Conservation (phyloP, 306 rosid genomes). For the Begonia fuchsioides region DNA sequence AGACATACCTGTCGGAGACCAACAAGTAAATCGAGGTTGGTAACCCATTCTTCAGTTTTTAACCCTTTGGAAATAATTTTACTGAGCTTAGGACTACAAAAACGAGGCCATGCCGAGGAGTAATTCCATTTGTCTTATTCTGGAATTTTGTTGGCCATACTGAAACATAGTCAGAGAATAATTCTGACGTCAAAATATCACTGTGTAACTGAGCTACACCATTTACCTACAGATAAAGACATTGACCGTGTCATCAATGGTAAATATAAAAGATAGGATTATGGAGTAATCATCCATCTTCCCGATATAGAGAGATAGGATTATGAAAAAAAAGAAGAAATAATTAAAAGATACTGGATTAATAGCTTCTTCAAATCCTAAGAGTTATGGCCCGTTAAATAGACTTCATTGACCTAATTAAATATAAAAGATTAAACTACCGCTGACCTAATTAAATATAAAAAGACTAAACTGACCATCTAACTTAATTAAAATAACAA, state of each 20-base stretch:
- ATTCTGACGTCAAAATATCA: constrained; percentile 75
- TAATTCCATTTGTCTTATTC: constrained; percentile 93
- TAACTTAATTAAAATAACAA: too few species aligned
- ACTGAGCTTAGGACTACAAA: constrained; percentile 94
- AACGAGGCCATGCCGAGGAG: constrained; percentile 92
- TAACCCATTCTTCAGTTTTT: constrained; percentile 70
- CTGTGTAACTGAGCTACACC: constrained; percentile 98
- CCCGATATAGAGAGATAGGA: too few species aligned
- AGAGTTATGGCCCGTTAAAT: too few species aligned
- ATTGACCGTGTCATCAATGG: neutral
- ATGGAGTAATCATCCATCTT: too few species aligned
- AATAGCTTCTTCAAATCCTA: too few species aligned
- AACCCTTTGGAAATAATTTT: constrained; percentile 83
- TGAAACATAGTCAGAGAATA: constrained; percentile 87
- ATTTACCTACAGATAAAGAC: constrained; percentile 44
- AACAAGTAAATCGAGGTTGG: constrained; percentile 64
- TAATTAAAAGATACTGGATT: too few species aligned
- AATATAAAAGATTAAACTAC: too few species aligned
- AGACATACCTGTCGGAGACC: constrained; percentile 66
- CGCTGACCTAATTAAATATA: too few species aligned
- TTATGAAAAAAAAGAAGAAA: too few species aligned
- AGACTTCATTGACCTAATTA: too few species aligned
- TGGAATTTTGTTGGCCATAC: constrained; percentile 95
- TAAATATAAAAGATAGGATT: too few species aligned
- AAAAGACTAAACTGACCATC: too few species aligned